Conservation (phyloP, 768 basidiomycete genomes). For the Phlebiopsis gigantea region DNA sequence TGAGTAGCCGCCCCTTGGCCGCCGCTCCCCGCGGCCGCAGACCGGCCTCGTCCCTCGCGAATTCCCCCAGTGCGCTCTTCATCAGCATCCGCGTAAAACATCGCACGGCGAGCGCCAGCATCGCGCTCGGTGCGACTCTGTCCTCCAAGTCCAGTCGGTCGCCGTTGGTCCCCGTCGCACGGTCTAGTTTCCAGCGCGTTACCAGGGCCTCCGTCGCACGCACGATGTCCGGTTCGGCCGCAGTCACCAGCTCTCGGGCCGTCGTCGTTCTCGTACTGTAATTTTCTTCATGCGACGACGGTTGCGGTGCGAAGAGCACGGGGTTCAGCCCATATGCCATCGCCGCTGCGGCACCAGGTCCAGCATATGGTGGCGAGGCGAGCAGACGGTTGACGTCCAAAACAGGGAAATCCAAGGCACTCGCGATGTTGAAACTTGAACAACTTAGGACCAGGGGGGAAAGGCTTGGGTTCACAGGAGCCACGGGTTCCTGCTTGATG, state of each 20-base stretch:
- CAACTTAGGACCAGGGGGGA: constrained; percentile 3
- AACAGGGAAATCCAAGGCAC: constrained; percentile 1
- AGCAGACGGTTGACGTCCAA: constrained; percentile 7
- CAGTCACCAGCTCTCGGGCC: constrained; percentile 20
- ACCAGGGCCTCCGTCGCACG: constrained; percentile 17
- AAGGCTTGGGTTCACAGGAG: background rate
- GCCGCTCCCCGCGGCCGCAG: constrained; percentile 8
- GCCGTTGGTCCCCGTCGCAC: too few relatives aligned
- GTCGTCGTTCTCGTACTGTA: too few relatives aligned
- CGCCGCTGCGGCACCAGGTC: too few relatives aligned
- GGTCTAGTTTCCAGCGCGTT: constrained; percentile 8
- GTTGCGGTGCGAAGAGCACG: constrained; percentile 8
- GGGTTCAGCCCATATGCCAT: constrained; percentile 10
- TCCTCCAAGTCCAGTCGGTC: too few relatives aligned
- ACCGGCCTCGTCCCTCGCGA: constrained; percentile 28
- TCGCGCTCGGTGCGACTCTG: constrained; percentile 34
- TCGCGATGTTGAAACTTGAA: constrained; percentile 7
- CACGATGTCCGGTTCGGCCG: constrained; percentile 24
- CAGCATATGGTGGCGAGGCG: background rate
- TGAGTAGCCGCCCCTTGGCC: constrained; percentile 23
- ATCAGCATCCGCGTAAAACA: constrained; percentile 31
- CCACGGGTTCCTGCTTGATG: constrained; percentile 6
- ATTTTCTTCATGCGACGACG: background rate
- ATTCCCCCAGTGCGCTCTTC: constrained; percentile 27
- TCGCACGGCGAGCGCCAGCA: constrained; percentile 30